Conservation (phyloP, 1,284 basidiomycete genomes). For the Melampsora americana region DNA sequence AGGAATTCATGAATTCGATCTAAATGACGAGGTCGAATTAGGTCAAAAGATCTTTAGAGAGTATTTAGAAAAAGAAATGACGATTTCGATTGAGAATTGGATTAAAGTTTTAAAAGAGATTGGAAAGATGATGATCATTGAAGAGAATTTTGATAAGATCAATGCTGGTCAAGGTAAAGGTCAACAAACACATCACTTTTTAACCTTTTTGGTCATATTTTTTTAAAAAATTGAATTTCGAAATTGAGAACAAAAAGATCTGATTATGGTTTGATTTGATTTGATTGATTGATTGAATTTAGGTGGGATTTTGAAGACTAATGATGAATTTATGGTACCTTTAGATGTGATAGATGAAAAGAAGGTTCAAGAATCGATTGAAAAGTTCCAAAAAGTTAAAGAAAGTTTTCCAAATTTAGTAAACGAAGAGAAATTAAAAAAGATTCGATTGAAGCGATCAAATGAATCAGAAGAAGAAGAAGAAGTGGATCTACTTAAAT, state of each 20-base stretch:
- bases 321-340: not conserved
- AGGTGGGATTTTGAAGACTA: not conserved
- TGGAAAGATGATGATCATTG: not conserved
- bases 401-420: no score
- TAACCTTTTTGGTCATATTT: no score
- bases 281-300: not conserved
- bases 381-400: no score
- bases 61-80: not conserved
- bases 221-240: not conserved
- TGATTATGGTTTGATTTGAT: not conserved
- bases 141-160: not conserved
- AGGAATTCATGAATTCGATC: not conserved
- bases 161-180: not conserved
- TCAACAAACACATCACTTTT: not conserved
- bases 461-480: no score
- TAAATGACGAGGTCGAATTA: constrained; percentile 4
- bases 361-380: constrained; percentile 11
- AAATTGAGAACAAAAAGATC: not conserved
- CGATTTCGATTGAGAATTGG: constrained; percentile 10
- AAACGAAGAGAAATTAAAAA: no score
- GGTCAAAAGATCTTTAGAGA: constrained; percentile 14
- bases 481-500: no score
- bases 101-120: constrained; percentile 6
- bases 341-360: not conserved
- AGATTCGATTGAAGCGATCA: no score